Evolutionary conservation across 192 early-diverging fungal species (phyloP).

Genomic region (Backusella parvicylindrica): DNA sequence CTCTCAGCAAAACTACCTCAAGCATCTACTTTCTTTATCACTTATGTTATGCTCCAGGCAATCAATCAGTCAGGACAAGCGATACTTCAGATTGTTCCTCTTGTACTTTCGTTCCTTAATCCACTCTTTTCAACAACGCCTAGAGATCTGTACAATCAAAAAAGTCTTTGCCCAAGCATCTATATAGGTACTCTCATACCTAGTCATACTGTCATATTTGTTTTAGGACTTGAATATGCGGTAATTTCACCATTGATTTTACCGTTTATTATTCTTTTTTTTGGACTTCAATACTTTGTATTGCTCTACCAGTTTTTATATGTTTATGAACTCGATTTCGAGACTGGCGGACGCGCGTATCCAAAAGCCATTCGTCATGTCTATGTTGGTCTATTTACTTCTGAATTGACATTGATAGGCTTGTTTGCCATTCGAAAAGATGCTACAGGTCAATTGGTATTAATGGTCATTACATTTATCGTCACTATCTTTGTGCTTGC

Average conservation of each 20-base stretch:
- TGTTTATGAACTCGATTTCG: constrained; percentile 57
- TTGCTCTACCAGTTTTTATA: constrained; percentile 83
- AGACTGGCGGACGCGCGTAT: constrained; percentile 63
- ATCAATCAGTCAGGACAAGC: constrained; percentile 62
- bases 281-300: constrained; percentile 67
- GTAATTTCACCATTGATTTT: constrained; percentile 76
- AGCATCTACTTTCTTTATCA: constrained; percentile 79
- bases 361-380: constrained; percentile 59
- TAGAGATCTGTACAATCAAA: constrained; percentile 50
- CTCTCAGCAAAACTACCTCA: constrained; percentile 64
- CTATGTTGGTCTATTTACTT: constrained; percentile 67
- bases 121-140: constrained; percentile 66
- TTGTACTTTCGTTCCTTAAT: constrained; percentile 58
- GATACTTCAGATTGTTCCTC: constrained; percentile 61
- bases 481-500: constrained; percentile 20
- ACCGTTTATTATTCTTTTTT: constrained; percentile 74
- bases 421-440: constrained; percentile 59
- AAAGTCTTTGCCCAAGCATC: constrained; percentile 42
- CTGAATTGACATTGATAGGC: constrained; percentile 69
- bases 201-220: constrained; percentile 62
- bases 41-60: constrained; percentile 74
- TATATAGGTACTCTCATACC: constrained; percentile 63
- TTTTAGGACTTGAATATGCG: constrained; percentile 68
- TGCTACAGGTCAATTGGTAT: constrained; percentile 36
- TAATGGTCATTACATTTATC: constrained; percentile 40